Percentiles rank a stretch among this genome's conserved stretches.
Conservation (phyloP, 2,329 filamentous ascomycete species). For the Aspergillus transmontanensis region DNA sequence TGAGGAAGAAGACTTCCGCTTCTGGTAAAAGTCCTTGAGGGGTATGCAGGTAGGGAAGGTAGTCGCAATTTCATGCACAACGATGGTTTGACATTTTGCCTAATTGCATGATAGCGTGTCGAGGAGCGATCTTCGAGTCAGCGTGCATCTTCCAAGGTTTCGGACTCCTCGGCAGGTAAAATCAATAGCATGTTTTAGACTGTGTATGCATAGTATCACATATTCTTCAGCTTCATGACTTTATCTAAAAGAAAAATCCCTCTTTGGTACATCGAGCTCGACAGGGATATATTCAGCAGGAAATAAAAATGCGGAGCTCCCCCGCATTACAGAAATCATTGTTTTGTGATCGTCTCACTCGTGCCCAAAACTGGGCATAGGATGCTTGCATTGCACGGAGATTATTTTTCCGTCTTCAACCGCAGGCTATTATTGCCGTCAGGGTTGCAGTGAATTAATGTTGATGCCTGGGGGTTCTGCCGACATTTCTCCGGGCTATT, state of each 20-base stretch:
- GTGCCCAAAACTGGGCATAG: neutral
- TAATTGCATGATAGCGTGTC: conserved; percentile 2
- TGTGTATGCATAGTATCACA: neutral
- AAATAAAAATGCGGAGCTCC: neutral
- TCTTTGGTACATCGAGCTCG: neutral
- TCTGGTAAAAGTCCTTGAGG: conserved; percentile 20
- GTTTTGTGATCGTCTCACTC: neutral
- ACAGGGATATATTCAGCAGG: neutral
- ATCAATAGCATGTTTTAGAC: neutral
- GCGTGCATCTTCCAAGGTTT: neutral
- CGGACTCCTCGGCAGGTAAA: neutral
- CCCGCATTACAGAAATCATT: neutral
- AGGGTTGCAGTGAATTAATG: neutral
- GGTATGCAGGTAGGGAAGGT: neutral
- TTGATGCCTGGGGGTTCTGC: conserved; percentile 2
- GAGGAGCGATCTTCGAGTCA: neutral
- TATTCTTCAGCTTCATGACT: neutral
- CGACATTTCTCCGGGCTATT: conserved; percentile 3
- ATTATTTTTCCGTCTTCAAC: conserved; percentile 1
- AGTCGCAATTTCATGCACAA: neutral
- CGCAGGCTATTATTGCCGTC: neutral
- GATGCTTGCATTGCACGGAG: neutral
- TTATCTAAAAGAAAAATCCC: no score
- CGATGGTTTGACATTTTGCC: neutral
- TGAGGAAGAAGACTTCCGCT: conserved; percentile 2